Evolutionary conservation across 1,284 basidiomycete genomes (phyloP), one percentile per base, ranked within the genome.

Genomic region (Puccinia horiana): DNA sequence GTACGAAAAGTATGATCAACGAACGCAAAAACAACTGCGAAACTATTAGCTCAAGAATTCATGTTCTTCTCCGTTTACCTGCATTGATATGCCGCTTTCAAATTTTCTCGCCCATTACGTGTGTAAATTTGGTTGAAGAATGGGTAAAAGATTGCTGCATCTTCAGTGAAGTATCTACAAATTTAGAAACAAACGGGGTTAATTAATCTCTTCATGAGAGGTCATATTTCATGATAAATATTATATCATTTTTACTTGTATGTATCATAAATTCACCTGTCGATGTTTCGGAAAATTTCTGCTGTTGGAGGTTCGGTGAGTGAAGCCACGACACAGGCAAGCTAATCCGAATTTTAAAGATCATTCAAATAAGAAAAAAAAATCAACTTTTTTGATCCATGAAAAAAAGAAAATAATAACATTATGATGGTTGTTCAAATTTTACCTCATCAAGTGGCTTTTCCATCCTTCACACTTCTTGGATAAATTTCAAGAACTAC

Each of bases 21-120:
- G 6, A 11, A 26, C 35, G 9, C 18, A 4, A 61, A 18, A 35
- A 1, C 23, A 61, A 35, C 58, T 61, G 29, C 12, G 35, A 32
- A 35, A 32, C 11, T 16, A n/a, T 35, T 61, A 35, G 14, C 23
- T 29, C 35, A 18, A 32, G 58, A 14, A 35, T 35, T 26, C 32
- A 69, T 23, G 18, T 3, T 20, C 23, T 47, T 56, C 40, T 52
- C 20, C 69, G 8, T 18, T 52, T 29, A 54, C 70, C 70, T 73
- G 49, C 70, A 73, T 56, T 73, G 70, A 37, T 70, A 79, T 47
- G 52, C 65, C 61, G 61, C 77, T 54, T 79, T 79, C 20, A 79
- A 52, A 70, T 79, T 56, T 32, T 79, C 77, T 18, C 77, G 63
- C 8, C 77, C 65, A 49, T 79, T 79, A 12, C 65, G 49, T 23